phyloP scores from a whole-genome alignment of 805 yeast genomes.

The Kuraishia capsulata region DNA sequence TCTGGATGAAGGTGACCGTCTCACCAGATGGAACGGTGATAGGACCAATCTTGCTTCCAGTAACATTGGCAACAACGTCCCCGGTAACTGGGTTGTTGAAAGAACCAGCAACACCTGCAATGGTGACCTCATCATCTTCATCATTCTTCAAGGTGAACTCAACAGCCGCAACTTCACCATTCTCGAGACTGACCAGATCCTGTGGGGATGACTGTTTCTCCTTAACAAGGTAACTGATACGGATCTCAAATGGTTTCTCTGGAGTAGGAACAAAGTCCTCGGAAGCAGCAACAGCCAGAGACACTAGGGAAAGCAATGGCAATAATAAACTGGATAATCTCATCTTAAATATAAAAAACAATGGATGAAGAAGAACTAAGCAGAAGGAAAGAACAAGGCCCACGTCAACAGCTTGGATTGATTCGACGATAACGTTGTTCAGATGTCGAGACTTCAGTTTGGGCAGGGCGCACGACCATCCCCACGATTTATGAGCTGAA shows the following conservation, averaged over 20 bases:
- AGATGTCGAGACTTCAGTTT: background rate
- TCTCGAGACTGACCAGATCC: slow-evolving; percentile 31
- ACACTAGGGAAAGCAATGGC: slow-evolving; percentile 6
- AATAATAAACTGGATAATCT: slow-evolving; percentile 11
- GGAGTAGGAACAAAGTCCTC: slow-evolving; percentile 21
- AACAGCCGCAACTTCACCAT: slow-evolving; percentile 46
- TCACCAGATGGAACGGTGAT: slow-evolving; percentile 40
- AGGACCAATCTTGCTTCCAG: slow-evolving; percentile 59
- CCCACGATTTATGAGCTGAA: background rate
- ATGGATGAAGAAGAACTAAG: background rate
- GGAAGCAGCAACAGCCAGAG: slow-evolving; percentile 5
- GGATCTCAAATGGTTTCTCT: slow-evolving; percentile 32
- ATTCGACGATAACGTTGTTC: too few species aligned
- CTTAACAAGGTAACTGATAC: slow-evolving; percentile 37
- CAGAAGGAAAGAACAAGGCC: background rate
- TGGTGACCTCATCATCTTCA: slow-evolving; percentile 38
- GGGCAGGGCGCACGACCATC: background rate
- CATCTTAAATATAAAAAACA: too few species aligned
- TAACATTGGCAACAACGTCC: slow-evolving; percentile 46
- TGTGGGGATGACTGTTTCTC: slow-evolving; percentile 31
- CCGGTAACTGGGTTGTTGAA: slow-evolving; percentile 48
- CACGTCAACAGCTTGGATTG: too few species aligned
- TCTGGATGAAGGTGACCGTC: slow-evolving; percentile 43
- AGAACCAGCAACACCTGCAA: slow-evolving; percentile 65
- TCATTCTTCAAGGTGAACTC: slow-evolving; percentile 43